A percentile compares a stretch with the other conserved stretches of the same genome.
phyloP scores from a whole-genome alignment of 2,329 filamentous ascomycete species.

The Davidsoniella neocaledoniae region DNA sequence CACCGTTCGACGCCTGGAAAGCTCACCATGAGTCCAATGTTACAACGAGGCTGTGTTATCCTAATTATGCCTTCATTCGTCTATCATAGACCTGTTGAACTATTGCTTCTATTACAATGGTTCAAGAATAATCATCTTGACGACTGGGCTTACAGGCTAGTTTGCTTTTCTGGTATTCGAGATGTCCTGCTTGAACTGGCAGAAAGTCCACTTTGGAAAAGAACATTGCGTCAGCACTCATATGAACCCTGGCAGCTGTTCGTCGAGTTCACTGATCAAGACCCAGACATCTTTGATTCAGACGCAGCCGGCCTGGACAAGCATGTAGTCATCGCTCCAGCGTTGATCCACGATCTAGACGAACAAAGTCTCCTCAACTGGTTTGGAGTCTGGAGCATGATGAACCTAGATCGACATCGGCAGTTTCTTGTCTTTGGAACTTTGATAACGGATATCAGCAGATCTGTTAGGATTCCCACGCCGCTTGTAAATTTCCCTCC shows the following conservation, averaged over 20 bases:
- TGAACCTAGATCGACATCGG: conserved; percentile 32
- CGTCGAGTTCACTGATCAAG: too few relatives aligned
- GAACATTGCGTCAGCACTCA: neutral
- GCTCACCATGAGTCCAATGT: conserved; percentile 18
- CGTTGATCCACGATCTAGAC: conserved; percentile 36
- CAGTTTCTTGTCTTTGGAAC: conserved; percentile 41
- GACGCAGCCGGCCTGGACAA: neutral
- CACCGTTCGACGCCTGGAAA: conserved; percentile 8
- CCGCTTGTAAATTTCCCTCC: conserved; percentile 19
- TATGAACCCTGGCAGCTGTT: neutral
- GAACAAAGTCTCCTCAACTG: conserved; percentile 47
- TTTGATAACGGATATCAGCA: conserved; percentile 13
- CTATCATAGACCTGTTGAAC: conserved; percentile 21
- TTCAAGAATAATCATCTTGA: conserved; percentile 15
- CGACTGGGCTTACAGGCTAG: neutral
- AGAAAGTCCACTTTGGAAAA: neutral
- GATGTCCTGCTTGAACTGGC: neutral
- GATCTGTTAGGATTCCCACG: neutral
- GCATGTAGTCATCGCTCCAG: conserved; percentile 22
- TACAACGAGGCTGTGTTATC: conserved; percentile 20
- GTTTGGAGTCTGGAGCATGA: conserved; percentile 42
- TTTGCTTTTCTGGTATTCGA: neutral
- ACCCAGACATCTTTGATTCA: neutral
- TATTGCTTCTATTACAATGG: conserved; percentile 23
- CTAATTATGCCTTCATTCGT: conserved; percentile 28